Evolutionary conservation across 768 basidiomycete genomes (phyloP).

Genomic region (Baorangia bicolor): DNA sequence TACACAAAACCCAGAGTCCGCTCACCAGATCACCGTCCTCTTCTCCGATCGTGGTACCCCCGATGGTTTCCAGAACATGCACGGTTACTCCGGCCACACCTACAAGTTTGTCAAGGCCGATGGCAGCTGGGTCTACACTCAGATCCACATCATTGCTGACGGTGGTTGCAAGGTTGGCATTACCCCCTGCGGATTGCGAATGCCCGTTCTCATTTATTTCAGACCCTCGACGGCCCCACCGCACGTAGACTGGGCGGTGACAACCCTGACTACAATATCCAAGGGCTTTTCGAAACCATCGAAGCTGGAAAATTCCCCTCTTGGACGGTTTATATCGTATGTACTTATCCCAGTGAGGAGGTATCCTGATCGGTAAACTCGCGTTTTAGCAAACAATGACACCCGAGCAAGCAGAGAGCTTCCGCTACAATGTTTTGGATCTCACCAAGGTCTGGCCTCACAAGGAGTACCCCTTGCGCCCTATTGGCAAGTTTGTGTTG

Average conservation of each 20-base stretch:
- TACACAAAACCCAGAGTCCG: constrained; percentile 83
- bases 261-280: constrained; percentile 84
- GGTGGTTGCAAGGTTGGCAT: constrained; percentile 72
- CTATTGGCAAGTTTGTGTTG: constrained; percentile 81
- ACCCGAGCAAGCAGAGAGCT: constrained; percentile 82
- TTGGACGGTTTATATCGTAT: constrained; percentile 85
- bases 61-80: constrained; percentile 80
- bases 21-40: constrained; percentile 85
- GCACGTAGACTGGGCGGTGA: constrained; percentile 66
- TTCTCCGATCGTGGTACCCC: constrained; percentile 97
- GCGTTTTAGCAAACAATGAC: constrained; percentile 84
- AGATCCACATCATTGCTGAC: constrained; percentile 78
- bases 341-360: constrained; percentile 23
- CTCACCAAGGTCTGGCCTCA: constrained; percentile 94
- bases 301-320: constrained; percentile 76
- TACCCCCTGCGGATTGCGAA: not conserved
- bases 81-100: constrained; percentile 94
- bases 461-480: constrained; percentile 81
- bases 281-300: constrained; percentile 78
- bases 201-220: constrained; percentile 9
- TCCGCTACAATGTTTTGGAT: constrained; percentile 89
- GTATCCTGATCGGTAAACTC: constrained; percentile 5
- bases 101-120: constrained; percentile 85
- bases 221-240: constrained; percentile 70
- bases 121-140: constrained; percentile 82